Base-by-base conservation (phyloP, 2,329 filamentous ascomycete genomes). In the Ophiocordyceps camponoti-rufipedis region DNA sequence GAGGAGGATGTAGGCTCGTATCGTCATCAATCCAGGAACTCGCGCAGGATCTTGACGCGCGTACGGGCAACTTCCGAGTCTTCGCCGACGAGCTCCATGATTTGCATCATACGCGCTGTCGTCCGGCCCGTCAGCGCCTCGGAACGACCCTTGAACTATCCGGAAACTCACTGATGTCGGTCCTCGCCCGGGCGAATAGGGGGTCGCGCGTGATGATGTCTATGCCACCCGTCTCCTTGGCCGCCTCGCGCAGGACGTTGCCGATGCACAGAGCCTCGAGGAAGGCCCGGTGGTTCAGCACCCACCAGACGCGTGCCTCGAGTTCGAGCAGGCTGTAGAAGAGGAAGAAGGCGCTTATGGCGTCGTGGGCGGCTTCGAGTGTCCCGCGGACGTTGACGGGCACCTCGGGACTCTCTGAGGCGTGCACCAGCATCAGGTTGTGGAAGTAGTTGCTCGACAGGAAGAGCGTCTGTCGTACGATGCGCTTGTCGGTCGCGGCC, bases 361-460 rank as follows among this genome's bases (percentile, higher is more conserved):
- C 83, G 56, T 83, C 80, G 53, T 85, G 78, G 0, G 83, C 83
- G 0, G 82, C 81, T 58, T 87, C 82, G 12, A 88, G 64, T 3
- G 82, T 82, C 5, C 75, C 80, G 16, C 78, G 68, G 16, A 83
- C 68, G 56, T 88, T 83, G 44, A 75, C 66, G 1, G 74, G 72
- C 2, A 80, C 72, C 54, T 76, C 73, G 0, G 70, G 60, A 50
- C 80, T 79, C 55, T 83, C 80, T 13, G 78, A 80, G 0, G 80
- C 78, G 53, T 87, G 80, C 18, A 88, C 73, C 10, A 87, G 66
- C 82, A 87, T 87, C 23, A 88, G 68, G 57, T 84, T 86, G 57
- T 89, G 84, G 60, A 80, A 85, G 62, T 85, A 88, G 56, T 87
- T 88, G 58, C 77, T 83, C n/a, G 79, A 82, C 29, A 88, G 65